These are phyloP conservation scores for Salicornia ramosissima DNA, from an alignment of 148 eudicot genomes.

Conservation along the genomic window DNA sequence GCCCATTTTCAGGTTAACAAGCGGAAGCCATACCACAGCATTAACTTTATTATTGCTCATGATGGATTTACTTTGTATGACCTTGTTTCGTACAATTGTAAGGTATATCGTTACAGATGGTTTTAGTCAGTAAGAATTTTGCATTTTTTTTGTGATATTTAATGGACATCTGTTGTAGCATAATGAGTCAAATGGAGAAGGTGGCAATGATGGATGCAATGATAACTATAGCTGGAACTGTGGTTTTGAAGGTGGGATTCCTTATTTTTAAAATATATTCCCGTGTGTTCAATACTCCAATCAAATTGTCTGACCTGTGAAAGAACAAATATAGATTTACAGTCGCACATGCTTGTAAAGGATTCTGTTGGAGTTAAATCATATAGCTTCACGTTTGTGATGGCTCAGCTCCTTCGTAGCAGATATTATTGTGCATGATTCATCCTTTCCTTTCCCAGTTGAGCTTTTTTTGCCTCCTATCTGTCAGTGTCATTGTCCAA, in stretches of 20 bases:
- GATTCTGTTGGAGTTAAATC: too few species aligned
- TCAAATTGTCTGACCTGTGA: too few species aligned
- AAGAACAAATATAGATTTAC: too few species aligned
- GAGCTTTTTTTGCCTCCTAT: too few species aligned
- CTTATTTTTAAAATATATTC: neutral
- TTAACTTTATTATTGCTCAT: constrained; percentile 92
- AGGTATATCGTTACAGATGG: constrained; percentile 40
- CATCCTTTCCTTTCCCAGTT: too few species aligned
- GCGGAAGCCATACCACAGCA: constrained; percentile 85
- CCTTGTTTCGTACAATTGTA: constrained; percentile 87
- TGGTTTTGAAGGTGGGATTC: constrained; percentile 74
- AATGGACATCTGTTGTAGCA: constrained; percentile 42
- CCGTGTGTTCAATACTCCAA: too few species aligned
- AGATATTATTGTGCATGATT: too few species aligned
- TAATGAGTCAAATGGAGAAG: constrained; percentile 91
- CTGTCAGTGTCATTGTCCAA: too few species aligned
- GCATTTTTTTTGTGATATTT: neutral
- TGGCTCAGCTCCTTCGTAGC: too few species aligned
- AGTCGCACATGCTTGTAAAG: too few species aligned
- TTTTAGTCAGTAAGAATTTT: neutral
- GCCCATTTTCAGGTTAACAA: constrained; percentile 58
- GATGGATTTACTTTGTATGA: constrained; percentile 97
- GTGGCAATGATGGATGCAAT: constrained; percentile 93
- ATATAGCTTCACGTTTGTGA: too few species aligned
- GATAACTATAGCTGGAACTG: constrained; percentile 97